Base-by-base conservation (phyloP, 768 basidiomycete genomes). In the Boletellus sp. region DNA sequence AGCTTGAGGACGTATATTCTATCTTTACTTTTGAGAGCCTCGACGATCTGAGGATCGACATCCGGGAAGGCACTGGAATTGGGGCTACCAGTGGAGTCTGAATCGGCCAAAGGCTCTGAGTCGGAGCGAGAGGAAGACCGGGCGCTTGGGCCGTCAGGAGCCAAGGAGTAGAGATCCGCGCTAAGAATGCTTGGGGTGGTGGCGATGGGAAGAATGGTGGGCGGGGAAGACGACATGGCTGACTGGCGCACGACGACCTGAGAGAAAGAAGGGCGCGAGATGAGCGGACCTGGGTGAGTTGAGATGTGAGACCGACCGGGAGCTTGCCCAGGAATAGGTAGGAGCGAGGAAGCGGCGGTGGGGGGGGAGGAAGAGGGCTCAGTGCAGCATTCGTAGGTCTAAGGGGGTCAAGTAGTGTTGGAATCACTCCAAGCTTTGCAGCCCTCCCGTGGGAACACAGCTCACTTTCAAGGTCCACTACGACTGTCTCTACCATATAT, bases 21-120 rank as follows among this genome's bases (percentile, higher is more conserved):
- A 69, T 93, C 90, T 73, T 93, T 93, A 77, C 84, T 85, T 69
- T 76, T 81, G 55, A 93, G 85, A 19, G 91, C 90, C 66, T 93
- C 90, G 60, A 92, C 61, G 59, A 93, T 90, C 68, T 86, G 84
- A 10, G 80, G 76, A 74, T 92, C 90, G 55, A 83, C 79, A 53
- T 87, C 87, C 17, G 51, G 22, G 50, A 61, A 53, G 37, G 52
- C 39, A 48, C 65, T 56, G 42, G 45, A 33, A 31, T 64, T 67
- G 28, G 52, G 33, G 49, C 55, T 58, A 13, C 48, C 61, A 9
- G 62, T 65, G 48, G 52, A 47, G 38, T 70, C 72, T 2, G 55
- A 56, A 23, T 69, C 65, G 8, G 50, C 46, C 33, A 64, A 61
- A 13, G 68, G 56, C 36, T 68, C 71, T 43, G 59, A 58, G 42